Percentiles rank a stretch among this genome's conserved stretches.
phyloP scores from a whole-genome alignment of 129 eudicot species.

The Heracleum sosnowskyi region DNA sequence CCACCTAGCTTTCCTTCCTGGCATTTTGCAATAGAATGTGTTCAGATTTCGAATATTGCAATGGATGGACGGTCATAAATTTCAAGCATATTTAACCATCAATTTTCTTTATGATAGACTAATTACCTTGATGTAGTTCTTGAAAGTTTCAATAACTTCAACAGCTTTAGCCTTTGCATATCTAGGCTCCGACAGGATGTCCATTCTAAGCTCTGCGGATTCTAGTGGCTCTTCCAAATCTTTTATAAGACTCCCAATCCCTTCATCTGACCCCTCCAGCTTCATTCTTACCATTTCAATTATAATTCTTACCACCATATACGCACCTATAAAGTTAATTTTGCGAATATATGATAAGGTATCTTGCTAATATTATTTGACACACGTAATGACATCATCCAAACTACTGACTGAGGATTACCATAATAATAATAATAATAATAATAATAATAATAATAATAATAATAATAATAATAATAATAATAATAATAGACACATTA shows the following conservation, averaged over 20 bases:
- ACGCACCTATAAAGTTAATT: constrained; percentile 44
- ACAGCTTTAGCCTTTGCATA: constrained; percentile 71
- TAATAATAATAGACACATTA: too few species aligned
- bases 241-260: constrained; percentile 78
- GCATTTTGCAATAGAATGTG: background rate
- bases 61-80: background rate
- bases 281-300: constrained; percentile 98
- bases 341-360: background rate
- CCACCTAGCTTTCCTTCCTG: constrained; percentile 64
- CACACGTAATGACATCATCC: background rate
- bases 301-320: constrained; percentile 91
- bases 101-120: background rate
- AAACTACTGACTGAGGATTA: background rate
- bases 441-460: too few species aligned
- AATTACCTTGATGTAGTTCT: constrained; percentile 49
- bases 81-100: background rate
- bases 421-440: too few species aligned
- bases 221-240: constrained; percentile 90
- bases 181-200: constrained; percentile 62
- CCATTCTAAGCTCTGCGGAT: constrained; percentile 67
- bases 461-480: too few species aligned
- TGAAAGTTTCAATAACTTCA: constrained; percentile 64
- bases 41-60: background rate
- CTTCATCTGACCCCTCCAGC: constrained; percentile 72
- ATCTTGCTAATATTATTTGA: background rate